phyloP scores from a whole-genome alignment of 192 early-diverging fungal genomes.

The Linnemannia hyalina region DNA sequence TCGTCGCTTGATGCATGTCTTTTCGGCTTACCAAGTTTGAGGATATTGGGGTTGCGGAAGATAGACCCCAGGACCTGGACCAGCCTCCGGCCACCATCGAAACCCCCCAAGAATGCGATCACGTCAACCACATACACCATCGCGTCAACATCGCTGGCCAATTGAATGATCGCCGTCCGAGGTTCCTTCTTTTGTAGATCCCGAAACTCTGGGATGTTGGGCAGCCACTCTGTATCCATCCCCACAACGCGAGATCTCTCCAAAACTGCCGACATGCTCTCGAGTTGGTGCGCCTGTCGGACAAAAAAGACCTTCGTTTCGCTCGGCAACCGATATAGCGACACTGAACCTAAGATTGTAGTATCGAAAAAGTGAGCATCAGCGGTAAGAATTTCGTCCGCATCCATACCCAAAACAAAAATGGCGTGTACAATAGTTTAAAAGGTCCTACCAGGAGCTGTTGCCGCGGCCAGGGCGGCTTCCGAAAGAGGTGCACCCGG shows the following conservation, averaged over 20 bases:
- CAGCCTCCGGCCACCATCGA: neutral
- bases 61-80: slow-evolving; percentile 18
- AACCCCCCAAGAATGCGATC: slow-evolving; percentile 15
- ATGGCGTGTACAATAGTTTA: neutral
- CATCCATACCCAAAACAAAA: neutral
- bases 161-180: slow-evolving; percentile 30
- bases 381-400: neutral
- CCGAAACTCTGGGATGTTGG: slow-evolving; percentile 12
- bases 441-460: neutral
- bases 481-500: neutral
- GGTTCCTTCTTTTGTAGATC: neutral
- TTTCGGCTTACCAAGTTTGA: slow-evolving; percentile 31
- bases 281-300: neutral
- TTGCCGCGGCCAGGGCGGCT: neutral
- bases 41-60: neutral
- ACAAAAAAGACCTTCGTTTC: slow-evolving; percentile 2
- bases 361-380: neutral
- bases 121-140: slow-evolving; percentile 35
- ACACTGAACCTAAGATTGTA: neutral
- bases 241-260: slow-evolving; percentile 7
- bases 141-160: slow-evolving; percentile 17
- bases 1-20: too few relatives aligned
- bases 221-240: slow-evolving; percentile 45
- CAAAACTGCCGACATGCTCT: neutral
- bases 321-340: slow-evolving; percentile 5